Evolutionary conservation across 495 filamentous ascomycete species (phyloP), one percentile per base, ranked within the genome.

Genomic region (Penicillium pulvis): DNA sequence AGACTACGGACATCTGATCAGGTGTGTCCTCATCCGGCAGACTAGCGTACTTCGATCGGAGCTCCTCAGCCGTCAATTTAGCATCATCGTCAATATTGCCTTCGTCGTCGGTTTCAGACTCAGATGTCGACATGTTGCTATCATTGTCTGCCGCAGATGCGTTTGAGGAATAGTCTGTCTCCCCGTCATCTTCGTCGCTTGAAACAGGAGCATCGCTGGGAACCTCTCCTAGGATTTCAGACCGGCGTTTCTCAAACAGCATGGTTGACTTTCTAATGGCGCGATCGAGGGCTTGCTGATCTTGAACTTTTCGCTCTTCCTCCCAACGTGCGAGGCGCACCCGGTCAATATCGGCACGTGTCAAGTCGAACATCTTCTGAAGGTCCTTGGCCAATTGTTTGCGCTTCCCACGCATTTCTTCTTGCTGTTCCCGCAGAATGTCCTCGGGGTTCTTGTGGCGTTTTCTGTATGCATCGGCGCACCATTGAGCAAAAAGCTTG

Each of bases 251-350:
- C 73, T 67, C 84, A 73, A 67, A 84, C 58, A 71, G 82, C 75
- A 71, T 75, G 23, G 79, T 86, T 10, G 81, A 82, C 45, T 90
- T 81, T 61, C 90, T 91, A 48, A 97, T 87, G 20, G 90, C 90
- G 66, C 91, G 84, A 60, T 95, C 90, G 56, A 97, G 75, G 8
- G 89, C 88, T 63, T 90, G 85, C 65, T 92, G 91, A 54, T 92
- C 89, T 59, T 87, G 80, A 20, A 83, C 85, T 67, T 93, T 89
- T 67, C 94, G 87, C 68, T 94, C 87, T 50, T 88, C 90, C 67
- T 96, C 89, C 91, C 90, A 96, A 42, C 85, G 85, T 46, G 84
- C 81, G 33, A 93, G 61, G 4, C 91, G 85, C 36, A 78, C 76
- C 50, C 85, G 82, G 64, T 95, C 90, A 42, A 96, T 85, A 58